Percentiles rank a stretch among this genome's conserved stretches.
Evolutionary conservation across 108 stramenopile species (phyloP).

Genomic region (Pseudonitzschia multistriata): DNA sequence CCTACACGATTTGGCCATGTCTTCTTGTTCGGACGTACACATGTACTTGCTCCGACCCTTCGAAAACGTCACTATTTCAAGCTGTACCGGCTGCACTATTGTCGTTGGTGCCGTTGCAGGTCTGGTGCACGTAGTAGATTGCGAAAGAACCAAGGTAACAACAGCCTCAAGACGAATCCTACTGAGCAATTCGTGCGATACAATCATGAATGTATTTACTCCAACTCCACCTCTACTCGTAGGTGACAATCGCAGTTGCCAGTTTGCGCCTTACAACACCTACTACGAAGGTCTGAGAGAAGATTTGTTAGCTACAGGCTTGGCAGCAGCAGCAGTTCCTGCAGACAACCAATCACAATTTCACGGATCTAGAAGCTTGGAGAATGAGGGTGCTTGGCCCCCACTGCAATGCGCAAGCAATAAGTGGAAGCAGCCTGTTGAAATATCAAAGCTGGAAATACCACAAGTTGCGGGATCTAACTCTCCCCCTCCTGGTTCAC

Average conservation of each 20-base stretch:
- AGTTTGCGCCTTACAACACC: constrained; percentile 88
- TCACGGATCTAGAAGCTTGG: constrained; percentile 25
- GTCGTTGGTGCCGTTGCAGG: constrained; percentile 95
- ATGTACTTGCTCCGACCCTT: constrained; percentile 90
- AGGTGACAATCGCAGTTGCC: constrained; percentile 85
- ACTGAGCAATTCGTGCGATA: constrained; percentile 78
- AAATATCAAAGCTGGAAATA: constrained; percentile 69
- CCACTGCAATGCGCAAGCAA: constrained; percentile 87
- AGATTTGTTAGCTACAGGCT: constrained; percentile 79
- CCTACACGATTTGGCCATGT: constrained; percentile 79
- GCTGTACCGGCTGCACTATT: constrained; percentile 91
- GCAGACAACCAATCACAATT: constrained; percentile 38
- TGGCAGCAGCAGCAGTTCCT: constrained; percentile 67
- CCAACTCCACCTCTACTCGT: constrained; percentile 84
- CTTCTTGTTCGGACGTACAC: constrained; percentile 87
- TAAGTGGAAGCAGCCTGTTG: constrained; percentile 87
- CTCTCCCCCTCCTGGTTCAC: constrained; percentile 18
- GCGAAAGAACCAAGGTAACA: constrained; percentile 80
- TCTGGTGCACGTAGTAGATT: constrained; percentile 80
- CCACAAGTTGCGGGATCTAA: constrained; percentile 54
- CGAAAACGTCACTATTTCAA: constrained; percentile 84
- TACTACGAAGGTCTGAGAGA: constrained; percentile 86
- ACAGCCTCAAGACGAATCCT: constrained; percentile 69
- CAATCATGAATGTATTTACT: constrained; percentile 65
- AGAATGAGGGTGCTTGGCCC: constrained; percentile 50